Percentiles rank a stretch among this genome's conserved stretches.
These are phyloP conservation scores for Gastrolobium villosum DNA, from an alignment of 306 rosid species.

Conservation along the genomic window DNA sequence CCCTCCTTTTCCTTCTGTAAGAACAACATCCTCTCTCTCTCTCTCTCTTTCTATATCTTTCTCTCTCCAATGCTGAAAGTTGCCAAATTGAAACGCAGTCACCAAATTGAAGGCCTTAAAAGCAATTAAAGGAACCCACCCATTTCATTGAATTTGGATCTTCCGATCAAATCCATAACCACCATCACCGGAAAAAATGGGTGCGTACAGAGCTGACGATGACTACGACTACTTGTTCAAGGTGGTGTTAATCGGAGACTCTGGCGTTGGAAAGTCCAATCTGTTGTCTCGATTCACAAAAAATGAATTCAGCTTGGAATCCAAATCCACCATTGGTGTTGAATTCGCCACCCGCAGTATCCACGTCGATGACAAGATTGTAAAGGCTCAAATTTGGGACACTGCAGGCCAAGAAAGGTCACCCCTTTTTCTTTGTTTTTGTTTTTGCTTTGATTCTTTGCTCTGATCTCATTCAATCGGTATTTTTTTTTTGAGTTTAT, in stretches of 20 bases:
- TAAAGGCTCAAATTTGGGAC: conserved; percentile 95
- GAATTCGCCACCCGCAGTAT: conserved; percentile 89
- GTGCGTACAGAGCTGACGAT: conserved; percentile 82
- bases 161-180: conserved; percentile 2
- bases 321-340: conserved; percentile 87
- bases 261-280: conserved; percentile 88
- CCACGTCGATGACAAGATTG: conserved; percentile 83
- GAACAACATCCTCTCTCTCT: conserved; percentile 23
- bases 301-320: conserved; percentile 82
- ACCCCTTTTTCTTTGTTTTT: not conserved
- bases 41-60: too few species aligned
- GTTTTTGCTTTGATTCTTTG: not conserved
- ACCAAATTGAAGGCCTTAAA: conserved; percentile 4
- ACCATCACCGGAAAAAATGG: conserved; percentile 53
- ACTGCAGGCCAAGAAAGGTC: conserved; percentile 94
- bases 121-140: conserved; percentile 17
- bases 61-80: conserved; percentile 48
- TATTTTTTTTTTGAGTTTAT: not conserved
- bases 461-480: conserved; percentile 26
- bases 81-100: conserved; percentile 17
- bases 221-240: conserved; percentile 85
- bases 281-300: conserved; percentile 83
- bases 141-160: conserved; percentile 30
- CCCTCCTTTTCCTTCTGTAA: conserved; percentile 45
- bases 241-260: conserved; percentile 89